Percentiles rank a stretch among this genome's conserved stretches.
phyloP scores from a whole-genome alignment of 179 eudicot species.

The Drosera spatulata region DNA sequence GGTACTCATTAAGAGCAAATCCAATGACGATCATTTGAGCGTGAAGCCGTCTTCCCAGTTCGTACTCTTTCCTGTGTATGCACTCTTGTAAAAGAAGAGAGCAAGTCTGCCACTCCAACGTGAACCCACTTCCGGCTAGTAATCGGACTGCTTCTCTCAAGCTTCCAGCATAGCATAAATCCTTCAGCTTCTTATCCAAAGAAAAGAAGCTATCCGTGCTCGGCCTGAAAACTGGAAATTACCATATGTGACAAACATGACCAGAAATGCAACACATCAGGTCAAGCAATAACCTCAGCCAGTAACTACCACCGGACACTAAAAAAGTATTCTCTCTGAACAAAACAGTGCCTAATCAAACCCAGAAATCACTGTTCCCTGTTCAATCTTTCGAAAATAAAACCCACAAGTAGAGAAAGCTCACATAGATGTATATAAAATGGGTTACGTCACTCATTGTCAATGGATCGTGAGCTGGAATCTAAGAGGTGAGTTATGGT shows the following conservation, averaged over 20 bases:
- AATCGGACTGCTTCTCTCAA: slow-evolving; percentile 57
- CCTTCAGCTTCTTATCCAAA: slow-evolving; percentile 58
- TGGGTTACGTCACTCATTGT: no score
- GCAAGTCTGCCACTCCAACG: slow-evolving; percentile 44
- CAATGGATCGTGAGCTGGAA: no score
- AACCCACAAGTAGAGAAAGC: no score
- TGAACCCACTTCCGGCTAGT: slow-evolving; percentile 33
- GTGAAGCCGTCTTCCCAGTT: slow-evolving; percentile 58
- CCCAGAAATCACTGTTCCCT: no score
- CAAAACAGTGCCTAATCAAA: no score
- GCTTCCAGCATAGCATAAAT: slow-evolving; percentile 65
- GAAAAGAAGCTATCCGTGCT: slow-evolving; percentile 12
- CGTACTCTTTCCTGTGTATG: slow-evolving; percentile 36
- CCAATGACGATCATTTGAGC: slow-evolving; percentile 66
- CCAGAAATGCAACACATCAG: slow-evolving; percentile 7
- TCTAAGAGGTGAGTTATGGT: no score
- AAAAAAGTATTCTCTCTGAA: no score
- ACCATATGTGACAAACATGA: slow-evolving; percentile 41
- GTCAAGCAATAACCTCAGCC: no score
- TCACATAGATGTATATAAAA: no score
- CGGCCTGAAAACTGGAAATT: slow-evolving; percentile 79
- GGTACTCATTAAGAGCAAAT: slow-evolving; percentile 56
- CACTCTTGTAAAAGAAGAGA: slow-evolving; percentile 84
- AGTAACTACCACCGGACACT: no score
- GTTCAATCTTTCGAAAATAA: no score